Conservation (phyloP, 2,329 filamentous ascomycete genomes). For the Pseudogymnoascus sp. region DNA sequence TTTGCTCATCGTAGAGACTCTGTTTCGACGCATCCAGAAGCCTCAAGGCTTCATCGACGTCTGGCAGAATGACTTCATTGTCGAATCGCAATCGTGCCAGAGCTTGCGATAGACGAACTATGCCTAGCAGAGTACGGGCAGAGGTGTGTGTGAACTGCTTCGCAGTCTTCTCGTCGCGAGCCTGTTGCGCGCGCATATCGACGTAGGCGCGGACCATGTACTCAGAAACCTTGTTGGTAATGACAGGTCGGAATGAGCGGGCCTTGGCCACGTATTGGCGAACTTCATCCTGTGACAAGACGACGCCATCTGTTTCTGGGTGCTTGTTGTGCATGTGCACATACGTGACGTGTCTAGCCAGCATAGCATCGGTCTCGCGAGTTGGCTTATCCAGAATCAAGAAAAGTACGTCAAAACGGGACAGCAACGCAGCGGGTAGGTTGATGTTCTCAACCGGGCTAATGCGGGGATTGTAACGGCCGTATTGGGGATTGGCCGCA, state of each 20-base stretch:
- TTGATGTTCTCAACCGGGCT: constrained; percentile 99
- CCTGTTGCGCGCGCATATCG: constrained; percentile 83
- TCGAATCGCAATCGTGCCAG: constrained; percentile 87
- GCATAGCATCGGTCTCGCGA: constrained; percentile 81
- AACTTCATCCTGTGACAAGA: constrained; percentile 88
- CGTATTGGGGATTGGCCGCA: constrained; percentile 93
- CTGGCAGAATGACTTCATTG: constrained; percentile 74
- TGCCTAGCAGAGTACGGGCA: constrained; percentile 83
- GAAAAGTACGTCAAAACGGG: constrained; percentile 95
- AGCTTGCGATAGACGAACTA: constrained; percentile 87
- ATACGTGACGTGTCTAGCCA: constrained; percentile 89
- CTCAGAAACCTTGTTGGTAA: constrained; percentile 78
- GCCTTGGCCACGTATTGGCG: constrained; percentile 93
- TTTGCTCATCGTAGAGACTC: constrained; percentile 65
- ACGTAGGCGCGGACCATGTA: constrained; percentile 98
- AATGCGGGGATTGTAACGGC: constrained; percentile 93
- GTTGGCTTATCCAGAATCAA: constrained; percentile 90
- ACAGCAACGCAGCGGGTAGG: constrained; percentile 89
- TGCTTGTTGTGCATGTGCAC: constrained; percentile 97
- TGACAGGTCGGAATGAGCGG: constrained; percentile 75
- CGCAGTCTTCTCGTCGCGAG: constrained; percentile 81
- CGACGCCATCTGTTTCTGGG: constrained; percentile 66
- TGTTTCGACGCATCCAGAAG: constrained; percentile 91
- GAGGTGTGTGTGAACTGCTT: constrained; percentile 92
- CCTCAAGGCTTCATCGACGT: constrained; percentile 89